phyloP scores from a whole-genome alignment of 768 basidiomycete species.

The Astraeus odoratus region DNA sequence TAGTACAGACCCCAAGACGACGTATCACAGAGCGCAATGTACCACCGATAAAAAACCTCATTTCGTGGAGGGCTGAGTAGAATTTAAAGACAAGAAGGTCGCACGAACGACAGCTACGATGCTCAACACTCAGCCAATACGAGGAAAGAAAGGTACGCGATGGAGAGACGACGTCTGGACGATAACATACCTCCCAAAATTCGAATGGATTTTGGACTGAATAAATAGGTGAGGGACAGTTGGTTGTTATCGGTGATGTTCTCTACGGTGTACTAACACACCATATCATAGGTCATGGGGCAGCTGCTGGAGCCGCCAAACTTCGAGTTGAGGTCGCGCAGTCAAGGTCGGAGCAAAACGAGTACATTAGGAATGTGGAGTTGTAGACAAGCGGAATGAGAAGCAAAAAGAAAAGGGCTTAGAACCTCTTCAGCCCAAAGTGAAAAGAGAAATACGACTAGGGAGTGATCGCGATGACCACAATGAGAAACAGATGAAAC shows the following conservation, averaged over 20 bases:
- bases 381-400: conserved; percentile 76
- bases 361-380: conserved; percentile 92
- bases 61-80: conserved; percentile 97
- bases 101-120: conserved; percentile 88
- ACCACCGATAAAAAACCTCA: conserved; percentile 81
- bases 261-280: conserved; percentile 4
- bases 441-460: conserved; percentile 16
- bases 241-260: not conserved
- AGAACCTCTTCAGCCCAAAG: conserved; percentile 29
- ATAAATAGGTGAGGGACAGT: conserved; percentile 84
- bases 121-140: conserved; percentile 94
- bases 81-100: conserved; percentile 91
- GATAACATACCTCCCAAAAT: conserved; percentile 96
- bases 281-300: conserved; percentile 73
- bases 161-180: conserved; percentile 99
- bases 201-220: conserved; percentile 99
- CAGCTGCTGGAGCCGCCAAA: conserved; percentile 79
- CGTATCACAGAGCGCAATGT: conserved; percentile 74
- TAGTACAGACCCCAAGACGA: conserved; percentile 70
- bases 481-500: conserved; percentile 10
- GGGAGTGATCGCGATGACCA: conserved; percentile 1
- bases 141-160: conserved; percentile 82
- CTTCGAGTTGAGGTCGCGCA: conserved; percentile 89
- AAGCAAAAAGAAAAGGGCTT: conserved; percentile 55
- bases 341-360: conserved; percentile 81